Conservation (phyloP, 495 filamentous ascomycete genomes). For the Aspergillus sclerotiicarbonarius region DNA sequence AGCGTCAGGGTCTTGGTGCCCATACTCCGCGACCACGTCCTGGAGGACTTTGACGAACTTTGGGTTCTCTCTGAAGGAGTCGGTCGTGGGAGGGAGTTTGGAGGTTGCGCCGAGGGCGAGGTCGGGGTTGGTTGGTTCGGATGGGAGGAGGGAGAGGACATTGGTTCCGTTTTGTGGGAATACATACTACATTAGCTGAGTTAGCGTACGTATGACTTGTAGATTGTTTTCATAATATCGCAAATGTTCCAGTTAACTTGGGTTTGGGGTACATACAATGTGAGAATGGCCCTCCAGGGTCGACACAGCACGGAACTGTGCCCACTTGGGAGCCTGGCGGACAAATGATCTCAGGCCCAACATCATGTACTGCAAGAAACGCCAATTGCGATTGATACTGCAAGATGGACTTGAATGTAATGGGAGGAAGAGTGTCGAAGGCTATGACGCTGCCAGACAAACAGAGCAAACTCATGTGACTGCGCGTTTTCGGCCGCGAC, state of each 20-base stretch:
- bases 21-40: constrained; percentile 66
- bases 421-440: background rate
- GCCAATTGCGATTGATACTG: constrained; percentile 3
- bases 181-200: constrained; percentile 60
- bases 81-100: constrained; percentile 70
- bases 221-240: background rate
- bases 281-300: constrained; percentile 55
- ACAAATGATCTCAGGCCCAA: constrained; percentile 22
- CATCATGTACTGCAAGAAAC: constrained; percentile 22
- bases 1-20: constrained; percentile 67
- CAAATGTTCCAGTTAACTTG: too few species aligned
- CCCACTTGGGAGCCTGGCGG: constrained; percentile 28
- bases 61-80: constrained; percentile 73
- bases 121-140: constrained; percentile 61
- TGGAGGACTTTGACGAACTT: constrained; percentile 74
- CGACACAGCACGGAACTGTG: constrained; percentile 42
- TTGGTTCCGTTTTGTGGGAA: constrained; percentile 51
- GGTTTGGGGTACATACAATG: constrained; percentile 40
- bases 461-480: constrained; percentile 37
- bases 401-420: constrained; percentile 1
- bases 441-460: constrained; percentile 29
- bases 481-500: constrained; percentile 15
- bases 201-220: constrained; percentile 2
- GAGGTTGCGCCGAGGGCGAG: constrained; percentile 76
- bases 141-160: constrained; percentile 74